These are phyloP conservation scores for Zalaria obscura DNA, from an alignment of 2,329 filamentous ascomycete genomes.

Conservation along the genomic window DNA sequence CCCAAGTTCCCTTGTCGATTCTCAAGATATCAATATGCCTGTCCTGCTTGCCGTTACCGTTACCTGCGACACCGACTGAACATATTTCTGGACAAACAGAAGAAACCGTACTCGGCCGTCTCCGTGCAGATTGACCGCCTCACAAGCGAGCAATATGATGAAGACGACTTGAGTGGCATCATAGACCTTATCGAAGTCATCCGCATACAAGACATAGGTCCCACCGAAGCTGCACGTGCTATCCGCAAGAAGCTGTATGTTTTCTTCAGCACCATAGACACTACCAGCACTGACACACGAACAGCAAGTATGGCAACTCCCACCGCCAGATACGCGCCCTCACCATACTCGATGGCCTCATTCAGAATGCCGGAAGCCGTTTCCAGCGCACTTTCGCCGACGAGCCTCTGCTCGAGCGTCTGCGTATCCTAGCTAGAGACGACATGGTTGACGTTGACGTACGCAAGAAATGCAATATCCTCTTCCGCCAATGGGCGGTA, in stretches of 20 bases:
- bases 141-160: conserved; percentile 77
- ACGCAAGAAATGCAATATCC: conserved; percentile 70
- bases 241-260: conserved; percentile 83
- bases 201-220: conserved; percentile 73
- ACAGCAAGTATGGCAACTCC: conserved; percentile 80
- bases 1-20: conserved; percentile 4
- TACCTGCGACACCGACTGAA: conserved; percentile 5
- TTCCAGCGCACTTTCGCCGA: conserved; percentile 84
- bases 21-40: conserved; percentile 3
- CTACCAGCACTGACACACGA: background rate
- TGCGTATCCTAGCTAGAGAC: conserved; percentile 77
- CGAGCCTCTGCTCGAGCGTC: conserved; percentile 77
- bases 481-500: conserved; percentile 76
- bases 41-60: conserved; percentile 5
- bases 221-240: conserved; percentile 77
- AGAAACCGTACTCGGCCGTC: conserved; percentile 86
- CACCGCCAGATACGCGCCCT: conserved; percentile 84
- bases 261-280: background rate
- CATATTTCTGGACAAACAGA: conserved; percentile 17
- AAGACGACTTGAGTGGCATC: conserved; percentile 83
- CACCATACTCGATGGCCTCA: conserved; percentile 77
- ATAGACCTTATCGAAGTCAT: conserved; percentile 91
- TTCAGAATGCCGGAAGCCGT: conserved; percentile 79
- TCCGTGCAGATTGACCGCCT: conserved; percentile 85
- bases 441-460: conserved; percentile 73